phyloP scores from a whole-genome alignment of 306 rosid species.

The Rosa multiflora region DNA sequence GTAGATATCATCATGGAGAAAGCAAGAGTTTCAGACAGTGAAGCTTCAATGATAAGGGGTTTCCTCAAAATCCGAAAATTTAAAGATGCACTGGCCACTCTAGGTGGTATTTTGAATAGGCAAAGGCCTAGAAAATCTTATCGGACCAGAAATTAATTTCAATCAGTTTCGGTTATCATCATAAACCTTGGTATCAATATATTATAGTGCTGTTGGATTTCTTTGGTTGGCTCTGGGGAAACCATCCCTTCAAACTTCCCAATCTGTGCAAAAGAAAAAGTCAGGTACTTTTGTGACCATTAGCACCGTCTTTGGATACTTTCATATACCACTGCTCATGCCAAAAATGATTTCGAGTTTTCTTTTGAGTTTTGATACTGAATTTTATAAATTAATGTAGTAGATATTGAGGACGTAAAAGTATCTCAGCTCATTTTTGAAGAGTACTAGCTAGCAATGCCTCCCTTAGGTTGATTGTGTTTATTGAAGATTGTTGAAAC shows the following conservation, averaged over 20 bases:
- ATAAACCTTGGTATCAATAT: background rate
- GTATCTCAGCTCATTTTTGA: background rate
- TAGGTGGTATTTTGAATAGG: conserved; percentile 64
- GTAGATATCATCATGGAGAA: conserved; percentile 68
- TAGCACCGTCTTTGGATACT: background rate
- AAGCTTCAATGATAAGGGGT: conserved; percentile 65
- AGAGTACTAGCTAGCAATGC: background rate
- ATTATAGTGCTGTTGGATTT: background rate
- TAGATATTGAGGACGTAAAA: conserved; percentile 5
- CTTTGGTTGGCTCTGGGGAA: background rate
- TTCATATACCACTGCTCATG: background rate
- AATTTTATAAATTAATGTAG: background rate
- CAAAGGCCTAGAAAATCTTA: conserved; percentile 46
- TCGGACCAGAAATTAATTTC: conserved; percentile 22
- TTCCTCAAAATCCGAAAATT: conserved; percentile 74
- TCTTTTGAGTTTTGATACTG: conserved; percentile 14
- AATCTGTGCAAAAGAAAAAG: background rate
- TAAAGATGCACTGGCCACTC: conserved; percentile 77
- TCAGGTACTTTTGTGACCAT: conserved; percentile 8
- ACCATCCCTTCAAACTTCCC: background rate
- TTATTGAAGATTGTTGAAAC: background rate
- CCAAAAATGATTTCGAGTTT: background rate
- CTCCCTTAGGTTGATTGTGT: conserved; percentile 1
- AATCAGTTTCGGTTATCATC: background rate
- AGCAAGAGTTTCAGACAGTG: conserved; percentile 54